A percentile compares a stretch with the other conserved stretches of the same genome.
Conservation (phyloP, 768 basidiomycete genomes). For the Russula griseocarnosa region DNA sequence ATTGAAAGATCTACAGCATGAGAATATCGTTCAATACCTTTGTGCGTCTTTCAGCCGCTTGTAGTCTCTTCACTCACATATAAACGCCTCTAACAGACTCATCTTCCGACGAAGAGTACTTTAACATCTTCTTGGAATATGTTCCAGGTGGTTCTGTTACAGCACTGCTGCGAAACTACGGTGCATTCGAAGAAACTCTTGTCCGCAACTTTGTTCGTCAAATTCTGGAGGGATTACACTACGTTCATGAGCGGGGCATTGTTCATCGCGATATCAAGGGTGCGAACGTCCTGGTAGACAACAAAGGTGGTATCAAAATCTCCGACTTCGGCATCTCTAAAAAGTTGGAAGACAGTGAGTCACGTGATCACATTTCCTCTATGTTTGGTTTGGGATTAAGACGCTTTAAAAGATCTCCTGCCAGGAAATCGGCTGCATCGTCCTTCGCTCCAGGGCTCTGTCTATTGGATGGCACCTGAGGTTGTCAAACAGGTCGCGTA, state of each 20-base stretch:
- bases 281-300: conserved; percentile 96
- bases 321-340: conserved; percentile 97
- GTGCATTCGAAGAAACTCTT: conserved; percentile 89
- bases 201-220: conserved; percentile 92
- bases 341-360: conserved; percentile 93
- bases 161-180: conserved; percentile 82
- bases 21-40: conserved; percentile 97
- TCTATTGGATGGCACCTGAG: conserved; percentile 99
- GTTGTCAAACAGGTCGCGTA: conserved; percentile 95
- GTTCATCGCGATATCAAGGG: conserved; percentile 99
- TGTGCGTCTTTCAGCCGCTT: conserved; percentile 49
- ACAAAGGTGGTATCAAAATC: conserved; percentile 96
- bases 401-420: conserved; percentile 37
- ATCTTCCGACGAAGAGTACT: conserved; percentile 80
- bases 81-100: conserved; percentile 59
- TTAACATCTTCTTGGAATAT: conserved; percentile 97
- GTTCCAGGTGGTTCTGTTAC: conserved; percentile 95
- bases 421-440: conserved; percentile 73
- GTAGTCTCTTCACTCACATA: conserved; percentile 12
- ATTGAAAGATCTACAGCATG: conserved; percentile 86
- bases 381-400: not conserved
- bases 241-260: conserved; percentile 89
- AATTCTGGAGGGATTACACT: conserved; percentile 83
- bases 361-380: not conserved
- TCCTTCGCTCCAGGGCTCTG: conserved; percentile 93